phyloP scores from a whole-genome alignment of 768 basidiomycete species.

The Kwoniella mangroviensis region DNA sequence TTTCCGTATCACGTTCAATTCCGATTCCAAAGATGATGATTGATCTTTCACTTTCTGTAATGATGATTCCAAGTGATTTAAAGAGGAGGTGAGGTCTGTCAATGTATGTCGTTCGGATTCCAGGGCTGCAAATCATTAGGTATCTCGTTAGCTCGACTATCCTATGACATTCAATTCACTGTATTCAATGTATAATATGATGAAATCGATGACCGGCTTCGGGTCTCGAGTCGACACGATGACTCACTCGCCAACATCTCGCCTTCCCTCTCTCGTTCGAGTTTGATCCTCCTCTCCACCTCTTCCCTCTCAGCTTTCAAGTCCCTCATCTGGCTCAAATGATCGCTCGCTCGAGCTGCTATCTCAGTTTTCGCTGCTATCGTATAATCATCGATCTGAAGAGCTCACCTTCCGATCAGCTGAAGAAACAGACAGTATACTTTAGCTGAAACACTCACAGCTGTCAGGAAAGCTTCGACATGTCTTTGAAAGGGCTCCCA shows the following conservation, averaged over 20 bases:
- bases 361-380: conserved; percentile 72
- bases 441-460: conserved; percentile 31
- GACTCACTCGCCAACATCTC: conserved; percentile 74
- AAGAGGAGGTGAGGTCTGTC: conserved; percentile 66
- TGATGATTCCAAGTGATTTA: conserved; percentile 71
- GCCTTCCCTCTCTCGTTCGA: conserved; percentile 78
- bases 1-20: conserved; percentile 35
- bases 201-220: background rate
- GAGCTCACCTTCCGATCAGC: background rate
- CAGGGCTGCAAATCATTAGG: conserved; percentile 34
- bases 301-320: conserved; percentile 67
- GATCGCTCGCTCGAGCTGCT: conserved; percentile 68
- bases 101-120: conserved; percentile 49
- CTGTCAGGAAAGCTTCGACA: conserved; percentile 47
- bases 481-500: conserved; percentile 52
- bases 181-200: background rate
- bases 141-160: background rate
- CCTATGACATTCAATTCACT: background rate
- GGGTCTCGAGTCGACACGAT: background rate
- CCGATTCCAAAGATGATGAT: conserved; percentile 40
- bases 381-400: conserved; percentile 65
- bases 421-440: background rate
- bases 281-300: conserved; percentile 71
- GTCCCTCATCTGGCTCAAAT: conserved; percentile 69
- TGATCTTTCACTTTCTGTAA: conserved; percentile 66